phyloP scores from a whole-genome alignment of 2,329 filamentous ascomycete genomes.

The Calonectria hawksworthii region DNA sequence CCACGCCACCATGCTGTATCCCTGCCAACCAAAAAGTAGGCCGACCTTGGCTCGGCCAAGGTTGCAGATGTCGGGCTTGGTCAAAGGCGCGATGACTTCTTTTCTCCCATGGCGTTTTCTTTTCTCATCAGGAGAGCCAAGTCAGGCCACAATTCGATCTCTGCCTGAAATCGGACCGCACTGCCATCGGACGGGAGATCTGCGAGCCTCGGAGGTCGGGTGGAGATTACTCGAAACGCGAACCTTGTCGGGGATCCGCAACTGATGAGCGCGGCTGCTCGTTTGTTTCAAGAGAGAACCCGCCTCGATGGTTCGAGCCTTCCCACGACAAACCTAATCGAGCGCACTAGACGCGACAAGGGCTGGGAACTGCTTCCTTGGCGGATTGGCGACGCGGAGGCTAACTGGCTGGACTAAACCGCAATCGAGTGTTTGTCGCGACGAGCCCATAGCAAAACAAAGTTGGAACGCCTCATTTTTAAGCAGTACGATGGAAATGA shows the following conservation, averaged over 20 bases:
- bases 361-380: not conserved
- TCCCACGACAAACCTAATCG: not conserved
- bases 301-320: not conserved
- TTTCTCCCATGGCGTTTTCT: too few species aligned
- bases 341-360: not conserved
- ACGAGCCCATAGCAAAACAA: not conserved
- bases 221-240: not conserved
- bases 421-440: not conserved
- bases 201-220: not conserved
- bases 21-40: conserved; percentile 1
- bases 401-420: not conserved
- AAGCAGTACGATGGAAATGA: not conserved
- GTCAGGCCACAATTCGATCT: not conserved
- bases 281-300: conserved; percentile 5
- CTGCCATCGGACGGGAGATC: not conserved
- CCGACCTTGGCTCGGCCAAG: not conserved
- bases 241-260: not conserved
- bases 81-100: not conserved
- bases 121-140: not conserved
- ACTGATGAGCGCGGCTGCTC: not conserved
- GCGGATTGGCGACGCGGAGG: not conserved
- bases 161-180: not conserved
- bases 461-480: not conserved
- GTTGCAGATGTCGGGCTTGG: not conserved
- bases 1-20: not conserved